Evolutionary conservation across 805 yeast species (phyloP), one percentile per base, ranked within the genome.

Genomic region (Schizosaccharomyces octosporus): DNA sequence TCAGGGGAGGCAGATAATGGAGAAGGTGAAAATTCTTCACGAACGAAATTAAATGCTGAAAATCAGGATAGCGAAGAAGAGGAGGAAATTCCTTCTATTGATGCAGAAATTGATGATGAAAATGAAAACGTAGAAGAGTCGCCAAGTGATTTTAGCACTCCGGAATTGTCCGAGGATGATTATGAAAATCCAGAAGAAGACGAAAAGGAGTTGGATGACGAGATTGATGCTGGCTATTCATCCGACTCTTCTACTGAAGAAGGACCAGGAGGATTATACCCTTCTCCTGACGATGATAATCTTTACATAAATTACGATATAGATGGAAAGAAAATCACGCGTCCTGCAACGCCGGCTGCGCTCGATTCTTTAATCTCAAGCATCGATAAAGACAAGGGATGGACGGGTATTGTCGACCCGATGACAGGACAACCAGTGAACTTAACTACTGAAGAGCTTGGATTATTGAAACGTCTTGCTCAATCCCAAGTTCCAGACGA

Each of bases 281-380:
- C 27, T 13, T 63, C 64, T n/a, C 95, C 95, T 1, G 93, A 93
- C 70, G 98, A 93, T 62, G 95, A 89, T 72, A 85, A 84, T 82
- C 98, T 98, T 0, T 98, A 93, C 70, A 81, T 93, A 63, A 97
- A 98, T 63, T 93, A 93, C 72, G 90, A 87, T 71, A 89, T 93
- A 68, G 93, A 93, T 70, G 98, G 99, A 68, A 90, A 89, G 71
- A 81, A 98, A 69, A 89, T 93, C 69, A 90, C 93, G 97, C 81
- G 99, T 72, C 99, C 99, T 13, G 98, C 97, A 9, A 84, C 87
- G 68, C 95, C 97, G 15, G 82, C 94, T 63, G 98, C 97, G 1
- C 78, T 93, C 65, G 97, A 93, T 69, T 85, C 84, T 68, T 78
- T 93, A 64, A 75, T 93, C 65, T 98, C 90, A 69, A 77, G 82